Base-by-base conservation (phyloP, 73 alveolate species). In the Paramecium primaurelia region DNA sequence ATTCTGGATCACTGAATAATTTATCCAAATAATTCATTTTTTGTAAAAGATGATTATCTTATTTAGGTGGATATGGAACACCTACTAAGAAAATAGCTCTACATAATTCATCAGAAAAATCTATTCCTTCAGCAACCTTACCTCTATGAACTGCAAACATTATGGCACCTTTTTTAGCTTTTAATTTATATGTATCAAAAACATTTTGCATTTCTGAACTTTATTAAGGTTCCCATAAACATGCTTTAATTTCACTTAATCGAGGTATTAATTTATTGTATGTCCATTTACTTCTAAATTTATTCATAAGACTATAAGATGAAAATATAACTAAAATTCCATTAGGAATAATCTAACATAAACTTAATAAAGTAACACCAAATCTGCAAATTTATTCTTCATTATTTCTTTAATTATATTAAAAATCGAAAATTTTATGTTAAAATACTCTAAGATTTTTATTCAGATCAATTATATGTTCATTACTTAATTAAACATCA, bases 71-170 rank as follows among this genome's bases (percentile, higher is more conserved):
- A 94, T 96, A 97, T 6, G 99, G 99, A 5, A 98, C 95, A 16
- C 99, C 99, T 8, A 98, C 96, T n/a, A 98, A 95, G n/a, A 98
- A 94, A 3, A 98, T 99, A 32, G 97, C 92, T 75, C 99, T 93
- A 4, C 99, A 98, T 22, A 95, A 96, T 59, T 97, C 97, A 93
- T 97, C 98, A 47, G 98, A 95, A 93, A 98, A 98, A 93, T 98
- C 99, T 69, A 98, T 94, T 14, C 99, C 99, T 94, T 98, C 99
- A 1, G 98, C 93, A 34, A 98, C 95, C 69, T 97, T 96, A 0
- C 99, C 99, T 47, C 99, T 86, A 80, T 98, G 96, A 40, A 98
- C 99, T 4, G 98, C 97, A 89, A 98, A 92, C 54, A 98, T 86
- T 9, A 97, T 94, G 4, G 98, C 99, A 2, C 99, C 99, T 87